Evolutionary conservation across 2,329 filamentous ascomycete genomes (phyloP).

Genomic region (Coleophoma crateriformis): DNA sequence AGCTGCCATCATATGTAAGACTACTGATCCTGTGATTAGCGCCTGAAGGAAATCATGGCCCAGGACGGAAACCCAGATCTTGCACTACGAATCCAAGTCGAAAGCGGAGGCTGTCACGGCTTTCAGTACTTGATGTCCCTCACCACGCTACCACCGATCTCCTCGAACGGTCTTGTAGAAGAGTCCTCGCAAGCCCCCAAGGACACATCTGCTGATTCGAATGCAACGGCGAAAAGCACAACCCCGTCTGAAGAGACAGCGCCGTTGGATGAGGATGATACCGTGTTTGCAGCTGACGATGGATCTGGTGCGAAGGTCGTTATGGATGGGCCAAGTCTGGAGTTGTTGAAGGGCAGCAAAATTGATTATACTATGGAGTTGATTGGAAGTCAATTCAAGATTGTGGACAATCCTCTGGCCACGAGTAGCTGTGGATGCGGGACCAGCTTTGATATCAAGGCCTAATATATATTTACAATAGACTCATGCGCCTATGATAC

Average conservation of each 20-base stretch:
- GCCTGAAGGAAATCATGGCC: slow-evolving; percentile 58
- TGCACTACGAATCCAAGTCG: slow-evolving; percentile 85
- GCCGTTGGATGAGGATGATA: slow-evolving; percentile 69
- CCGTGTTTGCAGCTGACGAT: slow-evolving; percentile 68
- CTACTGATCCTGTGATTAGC: slow-evolving; percentile 12
- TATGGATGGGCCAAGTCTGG: slow-evolving; percentile 80
- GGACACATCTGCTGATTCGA: slow-evolving; percentile 12
- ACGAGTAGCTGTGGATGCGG: slow-evolving; percentile 96
- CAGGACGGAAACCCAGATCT: slow-evolving; percentile 71
- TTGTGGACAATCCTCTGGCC: slow-evolving; percentile 86
- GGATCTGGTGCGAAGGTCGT: slow-evolving; percentile 71
- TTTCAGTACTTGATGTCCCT: slow-evolving; percentile 97
- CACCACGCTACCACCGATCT: slow-evolving; percentile 48
- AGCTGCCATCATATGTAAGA: neutral
- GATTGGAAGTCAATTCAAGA: slow-evolving; percentile 93
- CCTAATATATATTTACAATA: slow-evolving; percentile 29
- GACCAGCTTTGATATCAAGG: slow-evolving; percentile 92
- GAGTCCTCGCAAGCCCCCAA: slow-evolving; percentile 11
- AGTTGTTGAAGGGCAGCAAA: slow-evolving; percentile 86
- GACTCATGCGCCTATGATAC: too few relatives aligned
- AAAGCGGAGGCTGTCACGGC: slow-evolving; percentile 92
- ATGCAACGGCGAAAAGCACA: slow-evolving; percentile 5
- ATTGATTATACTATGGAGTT: slow-evolving; percentile 96
- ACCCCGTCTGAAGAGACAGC: slow-evolving; percentile 25
- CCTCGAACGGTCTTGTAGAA: slow-evolving; percentile 12